Percentiles rank a stretch among this genome's conserved stretches.
Evolutionary conservation across 139 green algal species (phyloP).

Genomic region (Chlorokybus atmophyticus): DNA sequence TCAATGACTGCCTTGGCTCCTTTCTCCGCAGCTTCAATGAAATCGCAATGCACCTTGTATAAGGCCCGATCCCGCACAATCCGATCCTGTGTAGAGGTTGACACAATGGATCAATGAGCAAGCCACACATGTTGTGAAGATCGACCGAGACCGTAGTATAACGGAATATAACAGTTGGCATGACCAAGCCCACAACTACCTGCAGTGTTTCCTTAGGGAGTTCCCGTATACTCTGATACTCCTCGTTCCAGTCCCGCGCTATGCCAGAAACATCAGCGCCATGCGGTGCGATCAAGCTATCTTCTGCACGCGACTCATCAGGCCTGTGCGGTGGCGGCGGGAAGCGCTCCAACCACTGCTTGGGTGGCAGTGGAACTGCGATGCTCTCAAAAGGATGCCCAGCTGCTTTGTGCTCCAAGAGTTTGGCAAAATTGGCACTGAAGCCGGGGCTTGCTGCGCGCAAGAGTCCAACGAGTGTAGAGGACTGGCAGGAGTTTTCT

Average conservation of each 20-base stretch:
- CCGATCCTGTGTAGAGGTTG: neutral
- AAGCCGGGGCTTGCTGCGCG: slow-evolving; percentile 5
- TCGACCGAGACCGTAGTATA: neutral
- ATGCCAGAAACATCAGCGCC: slow-evolving; percentile 7
- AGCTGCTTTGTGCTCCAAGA: slow-evolving; percentile 17
- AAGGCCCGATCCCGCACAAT: slow-evolving; percentile 21
- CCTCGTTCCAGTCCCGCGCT: slow-evolving; percentile 26
- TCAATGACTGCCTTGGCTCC: slow-evolving; percentile 24
- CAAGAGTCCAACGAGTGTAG: slow-evolving; percentile 25
- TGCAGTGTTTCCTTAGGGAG: slow-evolving; percentile 14
- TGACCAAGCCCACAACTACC: neutral
- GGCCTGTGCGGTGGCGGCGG: neutral
- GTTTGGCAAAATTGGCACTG: slow-evolving; percentile 12
- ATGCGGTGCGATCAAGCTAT: slow-evolving; percentile 17
- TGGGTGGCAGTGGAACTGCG: slow-evolving; percentile 9
- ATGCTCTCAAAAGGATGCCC: slow-evolving; percentile 28
- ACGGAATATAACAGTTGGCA: neutral
- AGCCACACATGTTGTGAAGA: no score
- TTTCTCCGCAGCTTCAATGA: slow-evolving; percentile 18
- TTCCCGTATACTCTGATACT: slow-evolving; percentile 17
- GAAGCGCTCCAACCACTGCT: slow-evolving; percentile 9
- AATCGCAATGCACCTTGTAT: slow-evolving; percentile 21
- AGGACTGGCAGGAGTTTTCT: slow-evolving; percentile 5
- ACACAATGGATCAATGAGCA: neutral
- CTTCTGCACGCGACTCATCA: slow-evolving; percentile 16